phyloP scores from a whole-genome alignment of 129 eudicot genomes.

The Kitagawia praeruptora region DNA sequence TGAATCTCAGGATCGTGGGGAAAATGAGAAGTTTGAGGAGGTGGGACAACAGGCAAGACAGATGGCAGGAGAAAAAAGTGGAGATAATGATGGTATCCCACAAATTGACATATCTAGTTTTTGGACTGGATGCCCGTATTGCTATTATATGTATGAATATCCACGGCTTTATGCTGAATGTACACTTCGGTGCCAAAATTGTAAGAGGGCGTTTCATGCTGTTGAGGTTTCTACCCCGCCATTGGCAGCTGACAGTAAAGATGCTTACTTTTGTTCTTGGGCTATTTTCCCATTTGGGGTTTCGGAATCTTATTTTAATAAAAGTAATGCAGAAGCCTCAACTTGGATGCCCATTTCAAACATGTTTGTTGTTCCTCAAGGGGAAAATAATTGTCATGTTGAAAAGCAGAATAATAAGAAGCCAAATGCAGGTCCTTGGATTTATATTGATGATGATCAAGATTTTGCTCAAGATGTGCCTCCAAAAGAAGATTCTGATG shows the following conservation, averaged over 20 bases:
- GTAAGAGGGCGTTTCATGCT: slow-evolving; percentile 80
- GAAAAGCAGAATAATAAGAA: slow-evolving; percentile 5
- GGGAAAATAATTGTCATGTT: not conserved
- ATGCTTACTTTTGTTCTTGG: slow-evolving; percentile 64
- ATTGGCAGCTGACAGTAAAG: slow-evolving; percentile 35
- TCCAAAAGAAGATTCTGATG: slow-evolving; percentile 60
- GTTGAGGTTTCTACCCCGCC: slow-evolving; percentile 59
- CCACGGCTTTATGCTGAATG: slow-evolving; percentile 46
- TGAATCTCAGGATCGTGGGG: not conserved
- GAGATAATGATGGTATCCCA: slow-evolving; percentile 9
- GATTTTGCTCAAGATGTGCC: slow-evolving; percentile 43
- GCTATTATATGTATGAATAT: slow-evolving; percentile 73
- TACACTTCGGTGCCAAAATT: slow-evolving; percentile 62
- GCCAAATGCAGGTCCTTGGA: slow-evolving; percentile 32
- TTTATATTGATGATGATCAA: slow-evolving; percentile 70
- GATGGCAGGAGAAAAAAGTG: slow-evolving; percentile 17
- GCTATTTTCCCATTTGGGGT: slow-evolving; percentile 72
- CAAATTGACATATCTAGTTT: slow-evolving; percentile 28
- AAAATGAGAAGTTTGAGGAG: not conserved
- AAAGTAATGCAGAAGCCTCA: slow-evolving; percentile 19
- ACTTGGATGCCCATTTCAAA: slow-evolving; percentile 76
- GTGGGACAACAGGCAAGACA: not conserved
- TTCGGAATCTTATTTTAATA: slow-evolving; percentile 33
- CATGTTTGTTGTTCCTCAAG: slow-evolving; percentile 37
- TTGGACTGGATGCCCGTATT: slow-evolving; percentile 94